These are phyloP conservation scores for Fusarium multiceps DNA, from an alignment of 2,329 filamentous ascomycete genomes.

Conservation along the genomic window DNA sequence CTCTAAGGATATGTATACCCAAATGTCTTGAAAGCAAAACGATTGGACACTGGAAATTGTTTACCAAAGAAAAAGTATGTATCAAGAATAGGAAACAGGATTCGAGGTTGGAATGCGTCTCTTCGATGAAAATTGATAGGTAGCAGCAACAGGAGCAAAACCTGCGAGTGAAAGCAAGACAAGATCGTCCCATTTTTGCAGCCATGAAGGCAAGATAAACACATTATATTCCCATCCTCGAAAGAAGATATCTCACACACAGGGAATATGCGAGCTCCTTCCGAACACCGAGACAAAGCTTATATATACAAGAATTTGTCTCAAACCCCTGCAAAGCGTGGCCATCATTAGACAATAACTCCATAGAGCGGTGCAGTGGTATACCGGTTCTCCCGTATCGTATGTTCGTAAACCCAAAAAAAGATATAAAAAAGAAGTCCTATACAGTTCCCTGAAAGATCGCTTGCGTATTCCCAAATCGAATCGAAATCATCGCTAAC, in stretches of 20 bases:
- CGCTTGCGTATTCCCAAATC: constrained; percentile 36
- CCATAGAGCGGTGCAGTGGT: constrained; percentile 48
- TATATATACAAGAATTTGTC: constrained; percentile 44
- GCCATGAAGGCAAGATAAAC: constrained; percentile 41
- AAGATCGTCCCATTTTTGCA: constrained; percentile 44
- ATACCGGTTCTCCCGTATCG: constrained; percentile 48
- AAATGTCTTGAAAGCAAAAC: neutral
- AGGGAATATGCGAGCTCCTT: constrained; percentile 42
- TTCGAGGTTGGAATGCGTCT: constrained; percentile 41
- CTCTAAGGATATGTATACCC: constrained; percentile 26
- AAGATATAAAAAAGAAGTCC: constrained; percentile 43
- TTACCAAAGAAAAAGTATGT: constrained; percentile 14
- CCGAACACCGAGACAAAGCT: constrained; percentile 46
- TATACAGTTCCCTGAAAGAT: constrained; percentile 50
- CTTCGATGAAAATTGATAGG: constrained; percentile 24
- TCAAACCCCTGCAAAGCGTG: constrained; percentile 47
- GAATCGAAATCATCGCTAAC: constrained; percentile 47
- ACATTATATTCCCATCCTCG: constrained; percentile 50
- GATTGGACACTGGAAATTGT: constrained; percentile 1
- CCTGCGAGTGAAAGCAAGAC: constrained; percentile 41
- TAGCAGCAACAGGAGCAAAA: constrained; percentile 34
- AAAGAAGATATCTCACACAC: constrained; percentile 45
- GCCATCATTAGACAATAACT: constrained; percentile 48
- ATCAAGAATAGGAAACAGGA: constrained; percentile 38
- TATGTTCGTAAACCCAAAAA: constrained; percentile 51